phyloP scores from a whole-genome alignment of 2,329 filamentous ascomycete genomes.

The Simplicillium sp. region DNA sequence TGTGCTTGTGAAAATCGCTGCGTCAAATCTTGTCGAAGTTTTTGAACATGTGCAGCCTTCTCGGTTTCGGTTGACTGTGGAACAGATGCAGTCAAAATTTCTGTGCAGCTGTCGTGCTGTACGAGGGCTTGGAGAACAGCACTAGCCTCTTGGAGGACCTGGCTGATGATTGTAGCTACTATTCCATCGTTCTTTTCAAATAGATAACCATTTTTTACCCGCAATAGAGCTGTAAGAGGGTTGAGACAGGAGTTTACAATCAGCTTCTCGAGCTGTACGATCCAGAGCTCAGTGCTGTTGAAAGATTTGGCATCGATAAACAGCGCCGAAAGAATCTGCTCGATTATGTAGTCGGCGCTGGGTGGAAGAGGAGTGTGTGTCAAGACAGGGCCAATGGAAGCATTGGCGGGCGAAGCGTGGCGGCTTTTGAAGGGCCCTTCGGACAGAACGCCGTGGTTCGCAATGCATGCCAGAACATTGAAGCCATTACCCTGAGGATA shows the following conservation, averaged over 20 bases:
- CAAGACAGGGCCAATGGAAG: slow-evolving; percentile 37
- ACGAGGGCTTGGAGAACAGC: slow-evolving; percentile 62
- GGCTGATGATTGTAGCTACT: slow-evolving; percentile 52
- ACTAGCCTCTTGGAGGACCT: slow-evolving; percentile 65
- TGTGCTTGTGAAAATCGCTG: slow-evolving; percentile 32
- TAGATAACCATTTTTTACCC: slow-evolving; percentile 69
- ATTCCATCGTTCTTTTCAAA: slow-evolving; percentile 45
- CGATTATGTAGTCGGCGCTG: slow-evolving; percentile 26
- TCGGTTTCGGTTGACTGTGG: background rate
- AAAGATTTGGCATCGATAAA: slow-evolving; percentile 31
- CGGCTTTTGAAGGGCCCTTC: slow-evolving; percentile 39
- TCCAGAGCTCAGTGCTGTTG: slow-evolving; percentile 34
- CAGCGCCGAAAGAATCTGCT: slow-evolving; percentile 30
- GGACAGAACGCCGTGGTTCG: slow-evolving; percentile 46
- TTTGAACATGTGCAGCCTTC: slow-evolving; percentile 2
- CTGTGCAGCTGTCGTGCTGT: slow-evolving; percentile 39
- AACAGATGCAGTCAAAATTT: slow-evolving; percentile 21
- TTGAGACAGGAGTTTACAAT: slow-evolving; percentile 75
- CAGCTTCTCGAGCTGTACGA: slow-evolving; percentile 76
- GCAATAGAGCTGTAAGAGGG: slow-evolving; percentile 70
- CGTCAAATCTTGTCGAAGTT: slow-evolving; percentile 9
- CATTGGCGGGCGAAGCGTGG: slow-evolving; percentile 40
- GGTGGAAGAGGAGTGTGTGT: slow-evolving; percentile 11
- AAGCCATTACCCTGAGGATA: slow-evolving; percentile 36
- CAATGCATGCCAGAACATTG: slow-evolving; percentile 61